Evolutionary conservation across 176 grass and related monocot genomes (phyloP).

Genomic region (Lolium multiflorum): DNA sequence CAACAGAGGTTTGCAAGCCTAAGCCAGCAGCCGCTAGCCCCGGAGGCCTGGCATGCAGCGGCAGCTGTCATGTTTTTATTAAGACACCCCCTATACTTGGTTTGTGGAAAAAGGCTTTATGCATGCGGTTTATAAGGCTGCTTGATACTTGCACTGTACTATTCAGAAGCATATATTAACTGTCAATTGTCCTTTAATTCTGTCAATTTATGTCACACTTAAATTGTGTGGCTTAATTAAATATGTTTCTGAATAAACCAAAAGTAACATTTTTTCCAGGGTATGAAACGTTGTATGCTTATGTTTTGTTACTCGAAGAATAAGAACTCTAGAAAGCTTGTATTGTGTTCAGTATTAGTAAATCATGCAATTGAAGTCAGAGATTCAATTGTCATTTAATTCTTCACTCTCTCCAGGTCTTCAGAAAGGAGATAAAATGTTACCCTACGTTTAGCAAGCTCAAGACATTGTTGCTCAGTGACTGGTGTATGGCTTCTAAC

Average conservation of each 20-base stretch:
- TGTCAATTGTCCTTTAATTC: no score
- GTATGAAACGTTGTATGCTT: not conserved
- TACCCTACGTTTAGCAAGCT: not conserved
- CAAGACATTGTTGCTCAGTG: not conserved
- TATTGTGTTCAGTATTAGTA: not conserved
- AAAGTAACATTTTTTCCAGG: not conserved
- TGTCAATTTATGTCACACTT: not conserved
- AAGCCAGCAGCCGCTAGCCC: not conserved
- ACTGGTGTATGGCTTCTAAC: not conserved
- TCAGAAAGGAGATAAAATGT: constrained; percentile 2
- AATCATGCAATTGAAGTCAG: not conserved
- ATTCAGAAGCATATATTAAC: not conserved
- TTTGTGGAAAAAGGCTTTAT: not conserved
- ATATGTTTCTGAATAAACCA: not conserved
- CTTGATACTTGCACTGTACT: not conserved
- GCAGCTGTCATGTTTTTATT: not conserved
- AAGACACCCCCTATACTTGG: not conserved
- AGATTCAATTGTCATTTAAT: not conserved
- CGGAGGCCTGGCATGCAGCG: not conserved
- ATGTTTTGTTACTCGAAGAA: not conserved
- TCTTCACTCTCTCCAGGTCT: not conserved
- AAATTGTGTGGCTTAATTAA: not conserved
- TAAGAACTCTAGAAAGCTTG: not conserved
- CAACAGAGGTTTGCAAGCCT: not conserved
- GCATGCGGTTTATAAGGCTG: not conserved